Conservation (phyloP, 352 stramenopile species). For the Pythium phragmiticola region DNA sequence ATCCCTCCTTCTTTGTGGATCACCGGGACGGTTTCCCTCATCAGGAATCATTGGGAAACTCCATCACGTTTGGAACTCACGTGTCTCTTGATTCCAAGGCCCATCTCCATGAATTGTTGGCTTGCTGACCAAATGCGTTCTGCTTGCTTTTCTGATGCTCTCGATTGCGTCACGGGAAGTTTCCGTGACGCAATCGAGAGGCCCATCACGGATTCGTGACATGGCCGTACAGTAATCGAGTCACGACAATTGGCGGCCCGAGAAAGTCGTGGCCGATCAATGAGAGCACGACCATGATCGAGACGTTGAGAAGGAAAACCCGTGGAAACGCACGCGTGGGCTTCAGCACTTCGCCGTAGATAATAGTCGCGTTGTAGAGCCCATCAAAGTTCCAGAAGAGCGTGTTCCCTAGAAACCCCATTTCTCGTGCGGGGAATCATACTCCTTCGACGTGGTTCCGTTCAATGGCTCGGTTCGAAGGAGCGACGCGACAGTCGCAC, state of each 20-base stretch:
- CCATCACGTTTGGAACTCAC: too few relatives aligned
- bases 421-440: constrained; percentile 24
- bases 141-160: too few relatives aligned
- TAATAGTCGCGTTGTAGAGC: constrained; percentile 79
- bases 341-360: constrained; percentile 81
- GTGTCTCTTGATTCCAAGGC: too few relatives aligned
- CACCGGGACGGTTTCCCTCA: too few relatives aligned
- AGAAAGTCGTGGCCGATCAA: constrained; percentile 12
- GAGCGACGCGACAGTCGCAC: constrained; percentile 1
- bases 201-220: neutral
- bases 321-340: constrained; percentile 31
- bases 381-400: constrained; percentile 92
- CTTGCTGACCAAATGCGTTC: too few relatives aligned
- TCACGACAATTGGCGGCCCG: neutral
- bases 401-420: constrained; percentile 57
- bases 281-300: constrained; percentile 43
- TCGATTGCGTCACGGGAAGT: too few relatives aligned
- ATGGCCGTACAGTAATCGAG: constrained; percentile 1
- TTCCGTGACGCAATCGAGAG: too few relatives aligned
- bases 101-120: too few relatives aligned
- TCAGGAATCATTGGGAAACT: too few relatives aligned
- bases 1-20: too few relatives aligned
- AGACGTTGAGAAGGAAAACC: constrained; percentile 54
- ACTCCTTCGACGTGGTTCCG: neutral
- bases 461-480: neutral